These are phyloP conservation scores for Fistulifera solaris DNA, from an alignment of 108 stramenopile genomes.

Conservation along the genomic window DNA sequence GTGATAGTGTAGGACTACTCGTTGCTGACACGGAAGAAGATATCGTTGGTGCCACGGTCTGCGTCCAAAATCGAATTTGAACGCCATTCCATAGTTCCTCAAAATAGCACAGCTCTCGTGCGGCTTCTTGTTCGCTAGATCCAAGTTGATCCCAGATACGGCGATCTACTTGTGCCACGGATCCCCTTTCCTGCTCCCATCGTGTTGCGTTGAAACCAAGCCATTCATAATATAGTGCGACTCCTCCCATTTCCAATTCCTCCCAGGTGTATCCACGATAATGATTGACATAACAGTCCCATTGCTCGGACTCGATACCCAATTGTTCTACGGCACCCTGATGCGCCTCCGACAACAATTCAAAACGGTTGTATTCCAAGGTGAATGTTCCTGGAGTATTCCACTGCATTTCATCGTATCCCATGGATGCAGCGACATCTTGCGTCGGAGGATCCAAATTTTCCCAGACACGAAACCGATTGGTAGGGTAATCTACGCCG, in stretches of 20 bases:
- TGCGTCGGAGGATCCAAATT: conserved; percentile 10
- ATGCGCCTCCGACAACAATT: conserved; percentile 17
- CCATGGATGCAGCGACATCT: conserved; percentile 14
- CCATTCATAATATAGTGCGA: conserved; percentile 13
- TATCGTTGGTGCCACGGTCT: background rate
- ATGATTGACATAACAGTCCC: conserved; percentile 48
- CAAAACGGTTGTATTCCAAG: conserved; percentile 21
- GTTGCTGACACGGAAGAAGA: too few relatives aligned
- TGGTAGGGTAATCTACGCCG: conserved; percentile 15
- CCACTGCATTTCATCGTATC: conserved; percentile 27
- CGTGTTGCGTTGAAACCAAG: conserved; percentile 29
- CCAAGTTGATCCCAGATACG: conserved; percentile 17
- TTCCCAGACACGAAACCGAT: conserved; percentile 30
- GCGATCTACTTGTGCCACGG: conserved; percentile 8
- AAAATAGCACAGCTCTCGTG: conserved; percentile 25
- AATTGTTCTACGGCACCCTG: conserved; percentile 15
- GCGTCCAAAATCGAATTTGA: conserved; percentile 21
- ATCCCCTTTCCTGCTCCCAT: conserved; percentile 17
- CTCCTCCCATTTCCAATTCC: conserved; percentile 11
- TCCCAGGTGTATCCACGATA: conserved; percentile 24
- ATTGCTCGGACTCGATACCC: conserved; percentile 24
- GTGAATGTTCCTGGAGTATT: conserved; percentile 19
- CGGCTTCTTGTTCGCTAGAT: conserved; percentile 11
- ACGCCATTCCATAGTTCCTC: conserved; percentile 28
- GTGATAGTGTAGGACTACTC: too few relatives aligned